phyloP scores from a whole-genome alignment of 2,329 filamentous ascomycete genomes.

The Thyridium curvatum region DNA sequence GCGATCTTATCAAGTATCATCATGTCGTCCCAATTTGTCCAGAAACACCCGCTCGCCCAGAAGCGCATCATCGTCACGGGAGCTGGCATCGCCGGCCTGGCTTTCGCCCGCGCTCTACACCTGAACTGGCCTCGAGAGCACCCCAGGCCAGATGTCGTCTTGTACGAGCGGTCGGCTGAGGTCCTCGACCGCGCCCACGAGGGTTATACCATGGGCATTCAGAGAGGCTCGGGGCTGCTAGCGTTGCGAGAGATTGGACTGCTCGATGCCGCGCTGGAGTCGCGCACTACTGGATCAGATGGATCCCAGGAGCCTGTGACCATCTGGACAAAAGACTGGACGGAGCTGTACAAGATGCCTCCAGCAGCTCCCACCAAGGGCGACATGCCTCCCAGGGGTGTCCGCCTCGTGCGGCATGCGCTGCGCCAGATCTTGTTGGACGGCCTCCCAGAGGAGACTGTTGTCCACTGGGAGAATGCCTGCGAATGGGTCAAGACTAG shows the following conservation, averaged over 20 bases:
- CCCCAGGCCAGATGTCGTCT: conserved; percentile 23
- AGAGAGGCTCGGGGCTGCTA: conserved; percentile 25
- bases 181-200: conserved; percentile 18
- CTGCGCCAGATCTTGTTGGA: no score
- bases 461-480: no score
- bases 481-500: no score
- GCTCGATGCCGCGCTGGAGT: conserved; percentile 22
- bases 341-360: conserved; percentile 9
- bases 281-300: conserved; percentile 16
- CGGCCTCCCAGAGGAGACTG: no score
- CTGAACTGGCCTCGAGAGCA: conserved; percentile 26
- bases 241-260: conserved; percentile 30
- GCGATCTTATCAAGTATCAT: no score
- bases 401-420: no score
- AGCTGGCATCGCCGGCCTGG: conserved; percentile 34
- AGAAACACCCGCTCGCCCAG: conserved; percentile 21
- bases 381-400: no score
- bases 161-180: conserved; percentile 34
- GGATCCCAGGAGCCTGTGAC: conserved; percentile 24
- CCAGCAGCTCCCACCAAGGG: no score
- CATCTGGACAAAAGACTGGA: conserved; percentile 32
- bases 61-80: conserved; percentile 37
- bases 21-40: no score
- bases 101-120: conserved; percentile 31
- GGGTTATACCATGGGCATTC: conserved; percentile 30